These are phyloP conservation scores for Esteya vermicola DNA, from an alignment of 2,329 filamentous ascomycete species.

Conservation along the genomic window DNA sequence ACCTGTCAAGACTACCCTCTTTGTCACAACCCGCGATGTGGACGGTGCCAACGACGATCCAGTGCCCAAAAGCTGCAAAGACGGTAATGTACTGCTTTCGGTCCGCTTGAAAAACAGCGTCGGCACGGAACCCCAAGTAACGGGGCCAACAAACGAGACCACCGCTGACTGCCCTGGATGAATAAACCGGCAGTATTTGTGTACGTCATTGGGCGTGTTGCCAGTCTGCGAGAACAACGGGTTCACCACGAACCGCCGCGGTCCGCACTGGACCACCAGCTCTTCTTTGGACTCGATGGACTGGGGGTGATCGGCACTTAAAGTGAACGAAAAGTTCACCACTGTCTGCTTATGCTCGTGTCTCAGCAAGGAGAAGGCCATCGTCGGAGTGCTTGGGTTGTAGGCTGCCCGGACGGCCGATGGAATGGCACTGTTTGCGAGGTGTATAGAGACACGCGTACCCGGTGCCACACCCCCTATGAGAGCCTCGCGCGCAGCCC, in stretches of 20 bases:
- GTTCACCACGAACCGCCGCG: conserved; percentile 74
- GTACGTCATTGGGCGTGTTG: conserved; percentile 87
- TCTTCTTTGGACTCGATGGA: conserved; percentile 88
- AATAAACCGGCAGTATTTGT: conserved; percentile 88
- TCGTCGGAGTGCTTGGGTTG: conserved; percentile 44
- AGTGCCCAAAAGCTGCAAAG: conserved; percentile 58
- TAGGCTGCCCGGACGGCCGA: conserved; percentile 29
- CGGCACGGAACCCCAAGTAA: conserved; percentile 88
- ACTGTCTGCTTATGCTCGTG: conserved; percentile 92
- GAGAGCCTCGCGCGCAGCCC: conserved; percentile 65
- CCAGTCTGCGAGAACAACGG: conserved; percentile 84
- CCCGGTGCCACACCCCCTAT: conserved; percentile 79
- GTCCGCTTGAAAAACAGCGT: conserved; percentile 70
- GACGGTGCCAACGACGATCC: conserved; percentile 73
- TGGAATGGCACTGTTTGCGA: conserved; percentile 34
- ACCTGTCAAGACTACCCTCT: conserved; percentile 84
- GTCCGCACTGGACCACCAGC: conserved; percentile 79
- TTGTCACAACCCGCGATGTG: conserved; percentile 72
- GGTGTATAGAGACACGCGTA: conserved; percentile 66
- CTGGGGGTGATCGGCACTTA: conserved; percentile 60
- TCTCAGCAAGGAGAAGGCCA: conserved; percentile 73
- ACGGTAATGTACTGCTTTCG: conserved; percentile 20
- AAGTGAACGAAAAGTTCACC: conserved; percentile 77
- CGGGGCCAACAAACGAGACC: conserved; percentile 75
- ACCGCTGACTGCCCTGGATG: conserved; percentile 84